Evolutionary conservation across 164 flowering plant genomes (phyloP).

Genomic region (Umbellularia californica): DNA sequence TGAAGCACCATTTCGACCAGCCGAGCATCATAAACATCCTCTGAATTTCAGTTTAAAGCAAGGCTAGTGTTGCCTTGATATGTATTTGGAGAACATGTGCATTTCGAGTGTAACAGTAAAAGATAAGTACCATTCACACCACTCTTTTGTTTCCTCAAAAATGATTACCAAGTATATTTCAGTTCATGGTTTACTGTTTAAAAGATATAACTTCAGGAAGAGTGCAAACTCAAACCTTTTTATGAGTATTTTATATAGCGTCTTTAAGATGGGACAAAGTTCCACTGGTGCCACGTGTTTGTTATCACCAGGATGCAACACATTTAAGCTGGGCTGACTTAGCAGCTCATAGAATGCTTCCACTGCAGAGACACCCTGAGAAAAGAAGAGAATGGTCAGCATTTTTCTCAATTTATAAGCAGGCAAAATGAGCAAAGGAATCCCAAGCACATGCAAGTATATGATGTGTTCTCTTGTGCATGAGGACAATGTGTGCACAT

Average conservation of each 20-base stretch:
- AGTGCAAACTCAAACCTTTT: constrained; percentile 41
- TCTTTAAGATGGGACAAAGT: constrained; percentile 90
- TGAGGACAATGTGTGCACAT: neutral
- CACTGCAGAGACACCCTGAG: constrained; percentile 92
- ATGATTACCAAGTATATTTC: too few relatives aligned
- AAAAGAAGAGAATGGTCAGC: neutral
- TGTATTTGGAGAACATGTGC: neutral
- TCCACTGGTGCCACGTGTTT: constrained; percentile 82
- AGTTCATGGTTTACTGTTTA: neutral
- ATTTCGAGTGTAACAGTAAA: too few relatives aligned
- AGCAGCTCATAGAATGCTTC: constrained; percentile 85
- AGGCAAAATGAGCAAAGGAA: neutral
- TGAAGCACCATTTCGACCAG: too few relatives aligned
- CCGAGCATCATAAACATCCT: neutral
- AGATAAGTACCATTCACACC: neutral
- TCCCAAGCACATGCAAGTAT: neutral
- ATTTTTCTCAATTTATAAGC: neutral
- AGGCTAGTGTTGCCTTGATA: neutral
- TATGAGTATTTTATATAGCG: constrained; percentile 66
- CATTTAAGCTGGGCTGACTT: constrained; percentile 66
- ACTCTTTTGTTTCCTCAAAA: neutral
- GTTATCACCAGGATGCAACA: constrained; percentile 62
- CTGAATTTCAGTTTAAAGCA: neutral
- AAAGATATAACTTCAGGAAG: neutral
- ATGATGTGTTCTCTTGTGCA: neutral